Conservation (phyloP, 2,329 filamentous ascomycete genomes). For the Hymenoscyphus occultus region DNA sequence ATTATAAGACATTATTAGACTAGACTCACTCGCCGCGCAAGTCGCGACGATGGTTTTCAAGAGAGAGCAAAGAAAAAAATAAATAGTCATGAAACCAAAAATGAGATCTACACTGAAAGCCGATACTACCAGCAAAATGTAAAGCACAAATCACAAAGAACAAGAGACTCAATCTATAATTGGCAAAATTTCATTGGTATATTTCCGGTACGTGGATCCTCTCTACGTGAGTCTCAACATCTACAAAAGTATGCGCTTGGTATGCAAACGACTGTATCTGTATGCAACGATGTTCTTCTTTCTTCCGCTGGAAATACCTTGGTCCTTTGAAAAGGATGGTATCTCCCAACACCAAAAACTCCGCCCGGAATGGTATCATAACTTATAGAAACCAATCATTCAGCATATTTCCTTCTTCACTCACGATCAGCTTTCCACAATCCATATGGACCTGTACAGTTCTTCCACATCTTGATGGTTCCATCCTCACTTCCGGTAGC, state of each 20-base stretch:
- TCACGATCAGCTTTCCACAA: constrained; percentile 47
- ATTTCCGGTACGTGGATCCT: neutral
- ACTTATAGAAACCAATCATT: constrained; percentile 3
- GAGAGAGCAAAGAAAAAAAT: no score
- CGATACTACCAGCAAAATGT: neutral
- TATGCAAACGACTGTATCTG: neutral
- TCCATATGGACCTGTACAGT: constrained; percentile 63
- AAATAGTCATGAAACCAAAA: no score
- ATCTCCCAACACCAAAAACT: constrained; percentile 11
- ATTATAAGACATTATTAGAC: no score
- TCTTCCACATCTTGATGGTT: constrained; percentile 89
- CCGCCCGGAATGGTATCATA: constrained; percentile 15
- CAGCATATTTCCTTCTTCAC: constrained; percentile 10
- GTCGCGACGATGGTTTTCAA: no score
- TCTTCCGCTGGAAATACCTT: neutral
- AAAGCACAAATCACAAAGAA: neutral
- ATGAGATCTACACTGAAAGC: no score
- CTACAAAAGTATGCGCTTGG: neutral
- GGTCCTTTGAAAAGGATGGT: neutral
- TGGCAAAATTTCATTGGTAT: constrained; percentile 2
- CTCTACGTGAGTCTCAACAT: constrained; percentile 16
- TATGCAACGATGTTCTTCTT: neutral
- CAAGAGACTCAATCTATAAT: neutral
- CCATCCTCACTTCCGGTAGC: constrained; percentile 96
- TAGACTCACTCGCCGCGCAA: no score